Evolutionary conservation across 805 yeast genomes (phyloP).

Genomic region (Myxozyma melibiosi): DNA sequence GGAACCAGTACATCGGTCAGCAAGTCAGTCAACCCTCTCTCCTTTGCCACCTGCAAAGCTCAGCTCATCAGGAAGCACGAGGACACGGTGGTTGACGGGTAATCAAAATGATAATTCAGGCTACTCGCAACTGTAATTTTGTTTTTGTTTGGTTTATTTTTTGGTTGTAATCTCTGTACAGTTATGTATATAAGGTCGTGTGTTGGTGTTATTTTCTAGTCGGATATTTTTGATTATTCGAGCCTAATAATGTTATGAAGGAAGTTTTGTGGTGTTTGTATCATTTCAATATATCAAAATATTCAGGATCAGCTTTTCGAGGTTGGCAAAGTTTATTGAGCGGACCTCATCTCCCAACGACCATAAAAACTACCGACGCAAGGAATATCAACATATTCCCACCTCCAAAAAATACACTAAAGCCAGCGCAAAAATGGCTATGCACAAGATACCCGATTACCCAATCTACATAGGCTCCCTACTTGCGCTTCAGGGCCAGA

Average conservation of each 20-base stretch:
- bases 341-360: not conserved
- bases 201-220: too few relatives aligned
- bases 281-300: too few relatives aligned
- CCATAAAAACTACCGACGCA: not conserved
- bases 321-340: too few relatives aligned
- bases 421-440: constrained; percentile 37
- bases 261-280: too few relatives aligned
- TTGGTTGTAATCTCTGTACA: not conserved
- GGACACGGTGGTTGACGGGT: constrained; percentile 14
- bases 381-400: not conserved
- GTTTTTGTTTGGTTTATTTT: not conserved
- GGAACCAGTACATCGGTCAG: not conserved
- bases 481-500: constrained; percentile 59
- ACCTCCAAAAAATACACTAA: not conserved
- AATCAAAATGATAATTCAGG: not conserved
- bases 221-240: not conserved
- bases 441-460: constrained; percentile 67
- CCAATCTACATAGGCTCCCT: constrained; percentile 75
- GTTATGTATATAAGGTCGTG: not conserved
- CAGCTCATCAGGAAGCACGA: not conserved
- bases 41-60: constrained; percentile 3
- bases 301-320: too few relatives aligned
- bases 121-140: not conserved
- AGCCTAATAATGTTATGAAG: too few relatives aligned
- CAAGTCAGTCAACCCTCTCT: not conserved